Evolutionary conservation across 2,329 filamentous ascomycete genomes (phyloP), one percentile per base, ranked within the genome.

Genomic region (Capronia coronata): DNA sequence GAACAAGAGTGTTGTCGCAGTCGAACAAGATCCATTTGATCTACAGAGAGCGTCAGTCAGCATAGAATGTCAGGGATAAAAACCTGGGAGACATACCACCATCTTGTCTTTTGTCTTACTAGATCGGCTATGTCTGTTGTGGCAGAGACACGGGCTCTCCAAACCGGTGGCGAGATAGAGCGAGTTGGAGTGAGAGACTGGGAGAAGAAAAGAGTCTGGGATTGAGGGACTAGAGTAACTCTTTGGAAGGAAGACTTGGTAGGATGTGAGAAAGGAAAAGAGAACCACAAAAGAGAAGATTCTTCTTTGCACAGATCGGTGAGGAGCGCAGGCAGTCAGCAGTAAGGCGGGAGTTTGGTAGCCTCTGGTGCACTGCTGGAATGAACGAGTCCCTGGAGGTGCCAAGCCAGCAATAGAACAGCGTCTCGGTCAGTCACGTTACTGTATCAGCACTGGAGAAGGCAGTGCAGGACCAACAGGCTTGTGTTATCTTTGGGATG

Each of bases 1-100:
- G 81, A 67, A 93, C 88, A 67, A 95, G 87, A 57, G 89, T 95
- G 78, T 95, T 95, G 79, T 95, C 72, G 58, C 72, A 75, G 60
- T 88, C 84, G 68, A 88, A 85, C 61, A 88, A 77, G 64, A 88
- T 73, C 57, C 83, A 78, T 49, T 75, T 85, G 69, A 87, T 84
- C 75, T 81, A 61, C n/a, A 18, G 21, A n/a, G 2, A 21, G 13
- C 2, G 25, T 32, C 4, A 21, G 25, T 27, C 23, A 10, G 10
- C 25, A 43, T 13, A 10, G 23, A 18, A 22, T 4, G 13, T 3
- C 11, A 3, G 14, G 9, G 41, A 18, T n/a, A 16, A 34, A 11
- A 11, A 8, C 11, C 10, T 22, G 10, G 19, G 10, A 22, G 23
- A 30, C 35, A 29, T 14, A 18, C 35, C 18, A 30, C 29, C 39